Evolutionary conservation across 768 basidiomycete species (phyloP).

Genomic region (Podaxis mareebaensis): DNA sequence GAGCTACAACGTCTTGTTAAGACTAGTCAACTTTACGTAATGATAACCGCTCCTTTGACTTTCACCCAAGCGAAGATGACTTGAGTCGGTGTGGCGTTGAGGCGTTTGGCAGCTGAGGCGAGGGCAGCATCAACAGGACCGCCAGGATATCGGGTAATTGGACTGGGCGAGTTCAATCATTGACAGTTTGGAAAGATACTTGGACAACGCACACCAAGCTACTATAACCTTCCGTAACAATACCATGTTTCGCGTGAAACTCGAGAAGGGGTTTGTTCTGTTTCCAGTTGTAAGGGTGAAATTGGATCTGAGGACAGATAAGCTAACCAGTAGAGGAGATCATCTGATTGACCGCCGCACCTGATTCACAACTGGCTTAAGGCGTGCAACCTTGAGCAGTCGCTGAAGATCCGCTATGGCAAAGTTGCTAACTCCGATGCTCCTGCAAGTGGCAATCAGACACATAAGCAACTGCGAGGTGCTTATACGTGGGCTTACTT

Average conservation of each 20-base stretch:
- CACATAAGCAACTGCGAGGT: neutral
- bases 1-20: neutral
- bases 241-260: conserved; percentile 55
- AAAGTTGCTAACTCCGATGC: conserved; percentile 77
- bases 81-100: conserved; percentile 61
- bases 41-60: conserved; percentile 64
- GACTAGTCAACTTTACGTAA: conserved; percentile 50
- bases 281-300: conserved; percentile 71
- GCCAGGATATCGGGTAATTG: conserved; percentile 58
- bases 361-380: conserved; percentile 74
- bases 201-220: conserved; percentile 50
- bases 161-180: conserved; percentile 31
- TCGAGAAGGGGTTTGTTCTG: conserved; percentile 56
- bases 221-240: conserved; percentile 75
- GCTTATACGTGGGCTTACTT: conserved; percentile 30
- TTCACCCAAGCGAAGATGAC: conserved; percentile 71
- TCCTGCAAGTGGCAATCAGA: conserved; percentile 39
- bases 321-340: neutral
- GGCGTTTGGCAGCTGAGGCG: conserved; percentile 48
- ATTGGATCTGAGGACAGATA: conserved; percentile 47
- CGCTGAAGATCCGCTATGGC: conserved; percentile 48
- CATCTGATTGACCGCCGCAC: conserved; percentile 29
- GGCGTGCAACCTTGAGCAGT: conserved; percentile 47
- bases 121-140: conserved; percentile 67
- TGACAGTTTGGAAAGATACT: neutral